A percentile compares a stretch with the other conserved stretches of the same genome.
Conservation (phyloP, 1,284 basidiomycete genomes). For the Cryptococcus sp. region DNA sequence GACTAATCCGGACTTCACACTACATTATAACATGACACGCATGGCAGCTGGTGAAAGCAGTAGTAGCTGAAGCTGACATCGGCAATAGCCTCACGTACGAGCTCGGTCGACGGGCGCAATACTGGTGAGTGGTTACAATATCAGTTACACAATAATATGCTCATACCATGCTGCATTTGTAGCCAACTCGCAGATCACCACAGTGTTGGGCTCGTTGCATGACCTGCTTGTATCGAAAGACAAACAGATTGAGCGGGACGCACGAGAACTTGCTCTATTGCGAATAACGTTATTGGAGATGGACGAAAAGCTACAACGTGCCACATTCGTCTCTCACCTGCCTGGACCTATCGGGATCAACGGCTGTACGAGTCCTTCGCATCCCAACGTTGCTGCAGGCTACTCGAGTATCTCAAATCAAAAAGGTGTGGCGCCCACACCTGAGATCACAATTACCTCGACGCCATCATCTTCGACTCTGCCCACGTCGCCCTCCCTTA, state of each 20-base stretch:
- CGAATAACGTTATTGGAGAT: slow-evolving; percentile 35
- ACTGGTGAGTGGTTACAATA: slow-evolving; percentile 1
- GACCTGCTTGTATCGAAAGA: slow-evolving; percentile 39
- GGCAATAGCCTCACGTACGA: background rate
- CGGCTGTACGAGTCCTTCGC: slow-evolving; percentile 10
- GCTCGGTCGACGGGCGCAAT: slow-evolving; percentile 3
- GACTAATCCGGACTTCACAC: background rate
- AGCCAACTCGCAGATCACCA: slow-evolving; percentile 35
- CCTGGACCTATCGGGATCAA: slow-evolving; percentile 12
- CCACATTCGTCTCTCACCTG: slow-evolving; percentile 10
- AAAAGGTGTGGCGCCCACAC: slow-evolving; percentile 2
- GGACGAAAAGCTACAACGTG: slow-evolving; percentile 33
- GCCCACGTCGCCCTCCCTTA: slow-evolving; percentile 7
- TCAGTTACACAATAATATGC: too few relatives aligned
- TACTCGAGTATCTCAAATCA: background rate
- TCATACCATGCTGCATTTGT: background rate
- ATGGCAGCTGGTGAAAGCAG: too few relatives aligned
- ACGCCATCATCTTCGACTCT: slow-evolving; percentile 23
- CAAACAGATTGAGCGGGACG: slow-evolving; percentile 39
- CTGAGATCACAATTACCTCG: slow-evolving; percentile 33
- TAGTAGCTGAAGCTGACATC: background rate
- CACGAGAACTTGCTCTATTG: slow-evolving; percentile 34
- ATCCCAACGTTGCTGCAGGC: slow-evolving; percentile 5
- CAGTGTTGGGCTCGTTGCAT: slow-evolving; percentile 33
- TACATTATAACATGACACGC: too few relatives aligned